Percentiles rank a stretch among this genome's conserved stretches.
phyloP scores from a whole-genome alignment of 331 rosid genomes.

The Stylosanthes scabra region DNA sequence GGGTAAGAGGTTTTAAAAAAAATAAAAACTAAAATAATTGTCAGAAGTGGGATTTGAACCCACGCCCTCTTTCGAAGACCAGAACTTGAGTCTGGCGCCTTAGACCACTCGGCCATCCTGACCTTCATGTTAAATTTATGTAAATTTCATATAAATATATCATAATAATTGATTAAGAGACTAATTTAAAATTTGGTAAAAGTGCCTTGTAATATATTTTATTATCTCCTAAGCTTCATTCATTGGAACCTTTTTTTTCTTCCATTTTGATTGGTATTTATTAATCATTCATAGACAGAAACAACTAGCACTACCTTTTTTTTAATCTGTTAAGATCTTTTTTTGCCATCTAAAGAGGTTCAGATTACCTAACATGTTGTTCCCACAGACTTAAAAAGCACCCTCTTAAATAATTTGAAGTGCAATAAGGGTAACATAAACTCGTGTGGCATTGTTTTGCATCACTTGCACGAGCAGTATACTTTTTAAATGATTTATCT shows the following conservation, averaged over 20 bases:
- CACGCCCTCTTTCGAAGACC: slow-evolving; percentile 95
- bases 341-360: slow-evolving; percentile 13
- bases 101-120: slow-evolving; percentile 99
- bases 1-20: background rate
- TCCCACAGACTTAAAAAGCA: slow-evolving; percentile 10
- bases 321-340: background rate
- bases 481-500: slow-evolving; percentile 1
- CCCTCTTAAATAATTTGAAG: slow-evolving; percentile 3
- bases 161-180: background rate
- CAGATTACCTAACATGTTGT: background rate
- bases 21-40: slow-evolving; percentile 30
- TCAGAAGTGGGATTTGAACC: slow-evolving; percentile 99
- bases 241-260: too few species aligned
- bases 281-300: background rate
- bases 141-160: background rate
- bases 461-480: background rate
- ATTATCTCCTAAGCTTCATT: too few species aligned
- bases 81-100: slow-evolving; percentile 99
- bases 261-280: too few species aligned
- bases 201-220: too few species aligned
- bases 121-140: background rate
- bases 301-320: background rate
- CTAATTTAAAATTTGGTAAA: too few species aligned
- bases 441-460: background rate
- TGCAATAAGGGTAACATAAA: background rate